Conservation (phyloP, 2,329 filamentous ascomycete genomes). For the Colletotrichum graminicola region DNA sequence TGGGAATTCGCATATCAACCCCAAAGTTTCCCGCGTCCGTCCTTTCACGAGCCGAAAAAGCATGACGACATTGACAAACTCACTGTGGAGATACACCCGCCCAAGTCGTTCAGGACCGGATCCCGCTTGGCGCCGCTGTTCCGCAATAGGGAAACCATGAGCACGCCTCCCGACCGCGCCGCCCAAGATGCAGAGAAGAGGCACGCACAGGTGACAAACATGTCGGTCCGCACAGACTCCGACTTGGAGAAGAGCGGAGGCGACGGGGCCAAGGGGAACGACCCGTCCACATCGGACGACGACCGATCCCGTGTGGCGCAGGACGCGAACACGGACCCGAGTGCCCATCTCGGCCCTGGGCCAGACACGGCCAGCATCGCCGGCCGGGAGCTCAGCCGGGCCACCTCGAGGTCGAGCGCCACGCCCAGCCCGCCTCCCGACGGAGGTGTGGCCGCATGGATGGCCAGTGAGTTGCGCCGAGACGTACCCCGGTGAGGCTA, state of each 20-base stretch:
- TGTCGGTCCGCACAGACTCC: not conserved
- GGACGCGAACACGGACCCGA: conserved; percentile 8
- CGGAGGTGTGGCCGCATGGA: conserved; percentile 62
- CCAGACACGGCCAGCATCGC: conserved; percentile 45
- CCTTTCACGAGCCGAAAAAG: not conserved
- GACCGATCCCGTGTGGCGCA: not conserved
- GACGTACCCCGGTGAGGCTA: not conserved
- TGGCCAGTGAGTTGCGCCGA: conserved; percentile 52
- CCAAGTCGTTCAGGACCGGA: conserved; percentile 3
- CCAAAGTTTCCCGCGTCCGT: not conserved
- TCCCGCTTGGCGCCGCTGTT: conserved; percentile 10
- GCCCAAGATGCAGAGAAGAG: conserved; percentile 9
- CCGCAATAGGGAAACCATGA: conserved; percentile 14
- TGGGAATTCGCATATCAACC: not conserved
- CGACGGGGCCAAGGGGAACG: not conserved
- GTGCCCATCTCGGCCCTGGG: not conserved
- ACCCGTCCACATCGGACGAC: conserved; percentile 15
- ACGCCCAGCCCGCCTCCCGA: conserved; percentile 64
- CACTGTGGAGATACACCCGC: conserved; percentile 2
- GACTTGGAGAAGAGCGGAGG: conserved; percentile 6
- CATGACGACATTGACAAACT: conserved; percentile 13
- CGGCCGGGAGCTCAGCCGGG: conserved; percentile 55
- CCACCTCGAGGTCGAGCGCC: conserved; percentile 55
- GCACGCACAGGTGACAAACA: not conserved
- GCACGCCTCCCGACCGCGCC: not conserved